Evolutionary conservation across 257 asterid species (phyloP), one percentile per base, ranked within the genome.

Genomic region (Echites panduratus): DNA sequence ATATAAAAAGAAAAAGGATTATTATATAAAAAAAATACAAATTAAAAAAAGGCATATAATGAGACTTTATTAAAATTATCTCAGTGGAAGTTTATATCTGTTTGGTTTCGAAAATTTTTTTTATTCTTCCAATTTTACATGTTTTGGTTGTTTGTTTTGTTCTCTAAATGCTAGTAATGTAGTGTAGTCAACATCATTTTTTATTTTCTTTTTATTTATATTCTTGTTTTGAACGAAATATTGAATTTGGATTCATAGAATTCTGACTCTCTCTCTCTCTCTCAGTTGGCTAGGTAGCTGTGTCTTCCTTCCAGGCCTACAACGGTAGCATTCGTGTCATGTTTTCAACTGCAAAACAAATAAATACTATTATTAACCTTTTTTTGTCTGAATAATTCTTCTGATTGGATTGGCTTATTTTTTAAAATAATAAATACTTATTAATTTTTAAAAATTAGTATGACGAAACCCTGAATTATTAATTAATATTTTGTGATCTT

Each of bases 281-380:
- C 38, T 32, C 38, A 3, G 3, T 32, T n/a, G 27, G 59, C 12
- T 53, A 53, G 20, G 22, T 8, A 13, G 1, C 22, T 1, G 49
- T 9, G 7, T 75, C 63, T 27, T 9, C 7, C 57, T 61, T 75
- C 70, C 71, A 35, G 71, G 79, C 75, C 79, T 27, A 29, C 5
- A 16, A 68, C 50, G 7, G 13, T 26, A 29, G 11, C 29, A 54
- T 38, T 12, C 22, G 17, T 44, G 14, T 58, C 22, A 27, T 44
- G 14, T 58, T 27, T 27, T 40, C 14, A 13, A 22, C 7, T 47
- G 22, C 70, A 43, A 49, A 22, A 38, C 3, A 16, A 16, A 52
- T n/a, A n/a, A n/a, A n/a, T n/a, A n/a, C n/a, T n/a, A n/a, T n/a
- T n/a, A n/a, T n/a, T n/a, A n/a, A n/a, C n/a, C n/a, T n/a, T n/a